Base-by-base conservation (phyloP, 495 filamentous ascomycete species). In the Hypoxylon perforatum region DNA sequence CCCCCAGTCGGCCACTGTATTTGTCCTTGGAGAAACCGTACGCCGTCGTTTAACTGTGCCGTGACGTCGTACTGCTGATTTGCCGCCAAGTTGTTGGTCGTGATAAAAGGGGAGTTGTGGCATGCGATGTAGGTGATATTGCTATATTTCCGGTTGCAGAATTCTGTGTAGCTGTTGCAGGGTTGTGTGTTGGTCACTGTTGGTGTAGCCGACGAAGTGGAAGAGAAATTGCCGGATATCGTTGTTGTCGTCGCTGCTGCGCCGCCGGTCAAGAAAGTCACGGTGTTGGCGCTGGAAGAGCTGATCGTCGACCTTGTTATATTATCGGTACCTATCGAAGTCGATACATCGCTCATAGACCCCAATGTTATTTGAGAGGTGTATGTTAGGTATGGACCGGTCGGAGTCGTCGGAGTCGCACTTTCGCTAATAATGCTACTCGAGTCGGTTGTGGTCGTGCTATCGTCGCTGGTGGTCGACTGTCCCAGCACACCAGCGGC, bases 11-110 rank as follows among this genome's bases (percentile, higher is more conserved):
- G 76, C 72, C 74, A 84, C 52, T 82, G 81, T 38, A 84, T 89
- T 78, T 98, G 92, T 22, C 88, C 93, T 81, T 97, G 92, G 14
- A 98, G 86, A 85, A 96, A 94, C 50, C 94, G 90, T 63, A 97
- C 81, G 14, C 94, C 94, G 65, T 96, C 92, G 71, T 96, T 85
- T 28, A 98, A 79, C 78, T 98, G 94, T 47, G 84, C 74, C 4
- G 81, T 81, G 44, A 97, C 92, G 47, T 78, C 75, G 35, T 90
- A 78, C 4, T 81, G 77, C 75, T 98, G 94, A 74, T 97, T 98
- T 55, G 90, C 84, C 1, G 90, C 92, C 2, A 87, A 84, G 74
- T 91, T 90, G 71, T 90, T 86, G 70, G 81, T 69, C 44, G 82
- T 79, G 19, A 87, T 85, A 73, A 98, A 98, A 17, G 93, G 91